Evolutionary conservation across 805 yeast genomes (phyloP).

Genomic region (Barnettozyma californica): DNA sequence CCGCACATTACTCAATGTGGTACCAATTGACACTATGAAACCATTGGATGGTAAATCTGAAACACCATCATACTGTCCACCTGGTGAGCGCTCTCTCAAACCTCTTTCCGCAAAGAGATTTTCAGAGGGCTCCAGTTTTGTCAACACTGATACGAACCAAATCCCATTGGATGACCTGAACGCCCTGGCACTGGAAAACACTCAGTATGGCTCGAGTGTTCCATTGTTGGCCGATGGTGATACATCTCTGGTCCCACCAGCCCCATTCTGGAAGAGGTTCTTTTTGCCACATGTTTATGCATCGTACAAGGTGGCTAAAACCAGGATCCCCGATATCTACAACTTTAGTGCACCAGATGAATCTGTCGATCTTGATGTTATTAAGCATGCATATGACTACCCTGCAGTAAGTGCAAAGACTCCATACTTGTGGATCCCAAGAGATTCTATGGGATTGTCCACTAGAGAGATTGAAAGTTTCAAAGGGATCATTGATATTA

Average conservation of each 20-base stretch:
- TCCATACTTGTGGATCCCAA: slow-evolving; percentile 90
- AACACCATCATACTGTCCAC: slow-evolving; percentile 55
- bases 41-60: slow-evolving; percentile 66
- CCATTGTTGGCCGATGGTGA: slow-evolving; percentile 70
- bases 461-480: slow-evolving; percentile 51
- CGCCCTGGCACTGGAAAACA: slow-evolving; percentile 16
- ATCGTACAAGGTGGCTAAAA: slow-evolving; percentile 43
- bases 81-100: slow-evolving; percentile 11
- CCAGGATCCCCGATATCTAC: slow-evolving; percentile 54
- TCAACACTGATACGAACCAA: slow-evolving; percentile 17
- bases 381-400: slow-evolving; percentile 62
- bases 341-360: slow-evolving; percentile 44
- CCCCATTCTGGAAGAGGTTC: slow-evolving; percentile 42
- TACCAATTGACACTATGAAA: slow-evolving; percentile 71
- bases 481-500: slow-evolving; percentile 49
- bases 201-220: slow-evolving; percentile 28
- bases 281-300: slow-evolving; percentile 51
- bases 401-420: slow-evolving; percentile 68
- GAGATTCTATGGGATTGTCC: slow-evolving; percentile 82
- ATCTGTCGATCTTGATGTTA: slow-evolving; percentile 29
- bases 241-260: slow-evolving; percentile 26
- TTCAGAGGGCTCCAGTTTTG: slow-evolving; percentile 8
- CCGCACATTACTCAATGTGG: slow-evolving; percentile 47
- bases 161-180: slow-evolving; percentile 24
- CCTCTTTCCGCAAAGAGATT: slow-evolving; percentile 1